Conservation (phyloP, 2,329 filamentous ascomycete genomes). For the Fonsecaea nubica region DNA sequence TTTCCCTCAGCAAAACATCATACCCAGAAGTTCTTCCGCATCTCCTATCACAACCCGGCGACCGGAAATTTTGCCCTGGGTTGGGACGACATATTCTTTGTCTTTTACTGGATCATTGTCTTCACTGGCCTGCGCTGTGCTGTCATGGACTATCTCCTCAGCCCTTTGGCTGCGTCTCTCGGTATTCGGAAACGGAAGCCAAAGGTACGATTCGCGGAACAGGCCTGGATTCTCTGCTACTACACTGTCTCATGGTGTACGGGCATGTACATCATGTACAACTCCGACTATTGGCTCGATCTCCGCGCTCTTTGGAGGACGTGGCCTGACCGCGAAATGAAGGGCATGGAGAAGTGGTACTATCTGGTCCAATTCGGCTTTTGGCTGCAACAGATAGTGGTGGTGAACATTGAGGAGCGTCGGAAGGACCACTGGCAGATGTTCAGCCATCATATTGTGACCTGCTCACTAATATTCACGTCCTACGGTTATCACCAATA, state of each 20-base stretch:
- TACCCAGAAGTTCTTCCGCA: conserved; percentile 85
- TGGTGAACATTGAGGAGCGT: conserved; percentile 92
- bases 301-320: conserved; percentile 79
- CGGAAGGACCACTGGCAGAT: conserved; percentile 97
- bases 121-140: conserved; percentile 86
- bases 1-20: conserved; percentile 79
- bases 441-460: conserved; percentile 93
- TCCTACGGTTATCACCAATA: conserved; percentile 89
- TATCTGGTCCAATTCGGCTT: conserved; percentile 89
- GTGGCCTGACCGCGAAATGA: conserved; percentile 80
- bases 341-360: conserved; percentile 81
- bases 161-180: conserved; percentile 73
- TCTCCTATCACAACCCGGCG: conserved; percentile 78
- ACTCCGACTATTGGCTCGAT: conserved; percentile 79
- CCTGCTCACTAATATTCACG: conserved; percentile 76
- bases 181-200: conserved; percentile 78
- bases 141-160: conserved; percentile 84
- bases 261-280: conserved; percentile 81
- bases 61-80: conserved; percentile 77
- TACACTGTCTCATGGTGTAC: conserved; percentile 80
- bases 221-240: conserved; percentile 89
- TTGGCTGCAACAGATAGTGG: conserved; percentile 91
- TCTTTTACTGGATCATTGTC: conserved; percentile 78
- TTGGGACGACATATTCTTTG: conserved; percentile 77
- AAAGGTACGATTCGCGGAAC: conserved; percentile 85